These are phyloP conservation scores for Diplodia corticola DNA, from an alignment of 2,329 filamentous ascomycete genomes.

Conservation along the genomic window DNA sequence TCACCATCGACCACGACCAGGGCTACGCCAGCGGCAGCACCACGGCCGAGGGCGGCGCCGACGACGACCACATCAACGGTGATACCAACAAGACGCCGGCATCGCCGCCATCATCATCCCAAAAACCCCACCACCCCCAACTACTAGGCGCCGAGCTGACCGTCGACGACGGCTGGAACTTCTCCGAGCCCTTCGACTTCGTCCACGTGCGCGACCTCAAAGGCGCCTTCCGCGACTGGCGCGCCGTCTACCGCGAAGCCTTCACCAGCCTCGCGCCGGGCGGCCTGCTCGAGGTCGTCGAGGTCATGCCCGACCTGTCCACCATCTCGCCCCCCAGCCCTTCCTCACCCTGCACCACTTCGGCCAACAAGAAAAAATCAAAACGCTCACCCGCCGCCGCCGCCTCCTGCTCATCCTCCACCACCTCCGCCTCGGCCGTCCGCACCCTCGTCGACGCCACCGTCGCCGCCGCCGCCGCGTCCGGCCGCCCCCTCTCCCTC, in stretches of 20 bases:
- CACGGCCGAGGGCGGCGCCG: neutral
- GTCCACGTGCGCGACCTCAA: constrained; percentile 52
- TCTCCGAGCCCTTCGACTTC: constrained; percentile 50
- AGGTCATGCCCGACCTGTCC: constrained; percentile 34
- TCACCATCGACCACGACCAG: constrained; percentile 21
- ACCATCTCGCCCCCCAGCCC: neutral
- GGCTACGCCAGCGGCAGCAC: constrained; percentile 23
- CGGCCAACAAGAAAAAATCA: too few relatives aligned
- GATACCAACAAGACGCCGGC: neutral
- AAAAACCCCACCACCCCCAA: neutral
- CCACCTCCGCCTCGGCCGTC: constrained; percentile 25
- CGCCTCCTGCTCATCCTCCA: too few relatives aligned
- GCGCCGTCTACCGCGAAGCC: constrained; percentile 47
- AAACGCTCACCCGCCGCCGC: too few relatives aligned
- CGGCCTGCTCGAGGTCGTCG: constrained; percentile 50
- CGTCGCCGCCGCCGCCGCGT: constrained; percentile 42
- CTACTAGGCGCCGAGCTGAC: neutral
- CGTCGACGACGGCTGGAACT: constrained; percentile 45
- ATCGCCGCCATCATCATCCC: neutral
- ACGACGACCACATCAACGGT: neutral
- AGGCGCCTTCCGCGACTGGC: constrained; percentile 51
- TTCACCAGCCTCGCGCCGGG: constrained; percentile 48
- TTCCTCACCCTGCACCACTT: too few relatives aligned
- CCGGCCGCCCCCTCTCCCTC: constrained; percentile 44
- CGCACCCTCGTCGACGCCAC: constrained; percentile 33